Percentiles rank a stretch among this genome's conserved stretches.
Evolutionary conservation across 306 rosid species (phyloP).

Genomic region (Cicer yamashitae): DNA sequence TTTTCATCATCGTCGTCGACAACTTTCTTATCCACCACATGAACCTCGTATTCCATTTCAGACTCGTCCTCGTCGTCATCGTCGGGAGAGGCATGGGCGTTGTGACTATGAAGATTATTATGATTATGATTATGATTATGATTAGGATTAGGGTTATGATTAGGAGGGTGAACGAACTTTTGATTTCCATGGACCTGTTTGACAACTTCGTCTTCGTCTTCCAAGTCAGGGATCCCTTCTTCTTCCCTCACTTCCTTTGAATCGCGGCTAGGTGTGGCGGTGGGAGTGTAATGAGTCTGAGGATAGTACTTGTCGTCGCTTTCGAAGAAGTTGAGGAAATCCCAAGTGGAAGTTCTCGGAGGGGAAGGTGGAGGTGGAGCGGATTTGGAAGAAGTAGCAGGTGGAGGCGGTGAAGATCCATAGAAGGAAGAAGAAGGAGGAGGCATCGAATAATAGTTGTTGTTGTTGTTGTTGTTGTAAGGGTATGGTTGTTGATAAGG

Average conservation of each 20-base stretch:
- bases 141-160: background rate
- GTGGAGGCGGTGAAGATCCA: constrained; percentile 46
- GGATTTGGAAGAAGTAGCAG: constrained; percentile 58
- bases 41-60: constrained; percentile 57
- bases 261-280: constrained; percentile 83
- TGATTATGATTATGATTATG: background rate
- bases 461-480: background rate
- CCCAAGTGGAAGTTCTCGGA: constrained; percentile 78
- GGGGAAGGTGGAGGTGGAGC: constrained; percentile 91
- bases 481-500: constrained; percentile 27
- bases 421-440: constrained; percentile 39
- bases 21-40: constrained; percentile 60
- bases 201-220: constrained; percentile 88
- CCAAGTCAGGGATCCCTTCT: constrained; percentile 98
- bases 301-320: constrained; percentile 53
- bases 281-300: constrained; percentile 61
- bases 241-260: constrained; percentile 84
- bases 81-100: background rate
- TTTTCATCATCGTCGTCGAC: constrained; percentile 61
- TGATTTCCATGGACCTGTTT: constrained; percentile 77
- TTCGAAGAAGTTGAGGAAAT: constrained; percentile 72
- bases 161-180: constrained; percentile 56
- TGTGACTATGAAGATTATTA: too few species aligned
- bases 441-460: constrained; percentile 32
- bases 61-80: background rate